Percentiles rank a stretch among this genome's conserved stretches.
Conservation (phyloP, 148 eudicot species). For the Amaranthus palmeri region DNA sequence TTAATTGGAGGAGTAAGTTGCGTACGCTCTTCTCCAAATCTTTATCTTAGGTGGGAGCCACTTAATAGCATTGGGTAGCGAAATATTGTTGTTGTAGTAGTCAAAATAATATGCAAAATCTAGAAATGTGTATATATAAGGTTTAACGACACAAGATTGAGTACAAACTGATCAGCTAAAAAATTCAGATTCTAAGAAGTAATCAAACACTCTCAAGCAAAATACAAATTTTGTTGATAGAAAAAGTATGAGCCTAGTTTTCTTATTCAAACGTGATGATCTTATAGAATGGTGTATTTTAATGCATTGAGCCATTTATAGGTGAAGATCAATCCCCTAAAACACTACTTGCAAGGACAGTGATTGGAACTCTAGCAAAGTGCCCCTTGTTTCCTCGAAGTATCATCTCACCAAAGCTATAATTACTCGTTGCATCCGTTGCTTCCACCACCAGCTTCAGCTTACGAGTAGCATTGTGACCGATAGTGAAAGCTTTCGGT, state of each 20-base stretch:
- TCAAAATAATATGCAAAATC: too few relatives aligned
- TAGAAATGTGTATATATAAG: neutral
- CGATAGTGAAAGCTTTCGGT: slow-evolving; percentile 36
- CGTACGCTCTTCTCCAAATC: too few relatives aligned
- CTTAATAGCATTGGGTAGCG: too few relatives aligned
- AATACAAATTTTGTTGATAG: neutral
- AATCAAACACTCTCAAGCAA: neutral
- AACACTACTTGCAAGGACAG: slow-evolving; percentile 54
- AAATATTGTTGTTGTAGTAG: too few relatives aligned
- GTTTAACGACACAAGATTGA: neutral
- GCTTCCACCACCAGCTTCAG: slow-evolving; percentile 41
- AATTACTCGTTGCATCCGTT: slow-evolving; percentile 37
- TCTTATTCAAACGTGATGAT: slow-evolving; percentile 10
- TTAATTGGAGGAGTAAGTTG: too few relatives aligned
- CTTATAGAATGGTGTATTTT: neutral
- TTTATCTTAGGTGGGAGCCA: too few relatives aligned
- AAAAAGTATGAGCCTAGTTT: slow-evolving; percentile 7
- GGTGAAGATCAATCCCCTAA: slow-evolving; percentile 23
- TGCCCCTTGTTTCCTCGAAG: slow-evolving; percentile 48
- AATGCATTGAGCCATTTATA: neutral
- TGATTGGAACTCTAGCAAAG: slow-evolving; percentile 51
- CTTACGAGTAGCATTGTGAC: slow-evolving; percentile 30
- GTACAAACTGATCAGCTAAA: neutral
- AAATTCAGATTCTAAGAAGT: neutral
- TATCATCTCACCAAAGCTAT: slow-evolving; percentile 51